Conservation (phyloP, 305 asterid species). For the Euphrasia arctica region DNA sequence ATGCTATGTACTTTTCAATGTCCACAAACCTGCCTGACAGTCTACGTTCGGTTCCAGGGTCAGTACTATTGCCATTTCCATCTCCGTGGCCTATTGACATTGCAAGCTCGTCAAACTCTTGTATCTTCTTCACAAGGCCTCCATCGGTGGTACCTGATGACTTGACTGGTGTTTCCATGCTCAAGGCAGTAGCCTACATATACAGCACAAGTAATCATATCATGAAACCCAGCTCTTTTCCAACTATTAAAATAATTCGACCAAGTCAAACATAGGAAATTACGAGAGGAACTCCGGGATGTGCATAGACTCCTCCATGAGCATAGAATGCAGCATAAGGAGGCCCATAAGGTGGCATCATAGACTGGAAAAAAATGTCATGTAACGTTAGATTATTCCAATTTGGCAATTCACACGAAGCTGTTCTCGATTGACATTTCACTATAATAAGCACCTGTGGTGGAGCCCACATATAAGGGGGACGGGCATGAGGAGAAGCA, state of each 20-base stretch:
- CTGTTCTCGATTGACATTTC: conserved; percentile 1
- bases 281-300: conserved; percentile 82
- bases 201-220: conserved; percentile 14
- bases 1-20: conserved; percentile 16
- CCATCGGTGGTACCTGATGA: conserved; percentile 58
- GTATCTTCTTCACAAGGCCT: conserved; percentile 62
- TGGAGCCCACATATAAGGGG: conserved; percentile 93
- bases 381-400: not conserved
- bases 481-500: conserved; percentile 76
- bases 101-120: conserved; percentile 78
- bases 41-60: conserved; percentile 54
- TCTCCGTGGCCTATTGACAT: conserved; percentile 60
- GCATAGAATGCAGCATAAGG: conserved; percentile 89
- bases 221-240: conserved; percentile 17
- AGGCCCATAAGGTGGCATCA: conserved; percentile 82
- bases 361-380: conserved; percentile 42
- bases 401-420: not conserved
- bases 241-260: not conserved
- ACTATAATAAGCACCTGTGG: conserved; percentile 61
- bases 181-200: conserved; percentile 57
- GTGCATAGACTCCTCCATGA: conserved; percentile 83
- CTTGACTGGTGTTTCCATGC: conserved; percentile 60
- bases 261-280: conserved; percentile 28
- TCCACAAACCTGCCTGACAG: conserved; percentile 65
- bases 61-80: conserved; percentile 53